Evolutionary conservation across 192 early-diverging fungal genomes (phyloP).

Genomic region (Spizellomyces sp.): DNA sequence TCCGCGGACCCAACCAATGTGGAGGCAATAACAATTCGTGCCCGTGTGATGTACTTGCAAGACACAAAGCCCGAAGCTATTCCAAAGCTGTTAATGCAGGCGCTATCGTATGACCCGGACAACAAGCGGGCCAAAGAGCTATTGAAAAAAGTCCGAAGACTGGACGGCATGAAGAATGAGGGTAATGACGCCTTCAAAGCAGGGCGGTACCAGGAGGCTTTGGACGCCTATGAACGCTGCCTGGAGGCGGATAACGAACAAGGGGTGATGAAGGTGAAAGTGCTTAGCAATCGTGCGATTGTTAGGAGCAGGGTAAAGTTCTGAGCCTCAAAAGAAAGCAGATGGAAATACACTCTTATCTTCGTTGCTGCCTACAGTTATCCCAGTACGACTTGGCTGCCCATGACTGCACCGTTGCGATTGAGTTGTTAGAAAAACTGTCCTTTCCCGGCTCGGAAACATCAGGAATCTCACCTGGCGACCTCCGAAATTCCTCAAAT

Average conservation of each 20-base stretch:
- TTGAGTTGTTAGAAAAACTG: conserved; percentile 58
- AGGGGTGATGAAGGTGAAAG: conserved; percentile 62
- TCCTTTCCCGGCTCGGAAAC: conserved; percentile 32
- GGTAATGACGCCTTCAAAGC: conserved; percentile 77
- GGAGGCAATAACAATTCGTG: conserved; percentile 69
- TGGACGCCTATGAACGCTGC: conserved; percentile 67
- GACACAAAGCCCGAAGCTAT: conserved; percentile 49
- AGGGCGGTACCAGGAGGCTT: conserved; percentile 59
- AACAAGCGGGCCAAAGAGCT: conserved; percentile 66
- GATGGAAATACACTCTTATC: neutral
- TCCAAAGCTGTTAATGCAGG: conserved; percentile 46
- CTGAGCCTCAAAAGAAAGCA: neutral
- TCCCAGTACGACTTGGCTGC: conserved; percentile 58
- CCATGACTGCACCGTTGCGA: conserved; percentile 65
- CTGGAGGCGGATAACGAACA: conserved; percentile 69
- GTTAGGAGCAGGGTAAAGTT: conserved; percentile 60
- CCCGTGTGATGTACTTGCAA: conserved; percentile 69
- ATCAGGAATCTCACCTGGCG: conserved; percentile 31
- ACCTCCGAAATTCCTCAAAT: conserved; percentile 37
- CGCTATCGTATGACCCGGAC: conserved; percentile 79
- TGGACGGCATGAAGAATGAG: conserved; percentile 68
- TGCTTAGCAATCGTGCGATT: conserved; percentile 78
- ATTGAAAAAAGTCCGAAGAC: conserved; percentile 60
- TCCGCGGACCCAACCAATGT: conserved; percentile 65
- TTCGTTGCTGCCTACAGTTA: conserved; percentile 34